These are phyloP conservation scores for Cadophora gregata DNA, from an alignment of 2,329 filamentous ascomycete genomes.

Conservation along the genomic window DNA sequence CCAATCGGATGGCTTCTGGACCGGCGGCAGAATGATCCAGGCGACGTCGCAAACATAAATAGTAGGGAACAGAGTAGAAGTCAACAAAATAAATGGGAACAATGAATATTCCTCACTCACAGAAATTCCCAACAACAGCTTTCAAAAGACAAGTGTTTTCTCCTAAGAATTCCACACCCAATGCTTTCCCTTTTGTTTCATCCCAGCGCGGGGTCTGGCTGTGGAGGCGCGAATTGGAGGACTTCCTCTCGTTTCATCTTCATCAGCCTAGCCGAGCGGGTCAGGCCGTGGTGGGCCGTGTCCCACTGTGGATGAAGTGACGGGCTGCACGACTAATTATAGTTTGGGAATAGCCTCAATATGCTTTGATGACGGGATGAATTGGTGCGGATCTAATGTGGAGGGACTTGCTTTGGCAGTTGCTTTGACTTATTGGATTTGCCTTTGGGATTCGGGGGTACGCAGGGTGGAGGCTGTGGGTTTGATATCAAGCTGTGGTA, in stretches of 20 bases:
- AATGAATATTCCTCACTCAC: conserved; percentile 5
- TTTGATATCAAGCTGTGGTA: too few species aligned
- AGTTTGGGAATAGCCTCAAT: not conserved
- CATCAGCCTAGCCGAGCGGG: not conserved
- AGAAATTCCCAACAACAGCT: not conserved
- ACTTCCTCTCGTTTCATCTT: conserved; percentile 25
- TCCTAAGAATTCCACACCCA: conserved; percentile 15
- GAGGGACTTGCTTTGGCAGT: not conserved
- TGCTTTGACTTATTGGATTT: too few species aligned
- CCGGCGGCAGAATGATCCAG: not conserved
- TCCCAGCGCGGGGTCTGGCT: not conserved
- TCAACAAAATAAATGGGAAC: conserved; percentile 2
- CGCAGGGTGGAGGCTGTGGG: too few species aligned
- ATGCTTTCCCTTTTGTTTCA: conserved; percentile 21
- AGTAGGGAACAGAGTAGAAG: conserved; percentile 1
- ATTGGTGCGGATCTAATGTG: not conserved
- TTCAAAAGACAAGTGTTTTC: conserved; percentile 12
- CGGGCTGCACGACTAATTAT: not conserved
- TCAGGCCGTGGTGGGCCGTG: not conserved
- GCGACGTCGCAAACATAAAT: not conserved
- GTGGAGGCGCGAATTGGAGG: conserved; percentile 1
- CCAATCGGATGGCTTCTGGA: not conserved
- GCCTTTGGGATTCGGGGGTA: too few species aligned
- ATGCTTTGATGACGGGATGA: not conserved
- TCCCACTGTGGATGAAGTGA: not conserved